phyloP scores from a whole-genome alignment of 2,329 filamentous ascomycete genomes.

The Rosellinia necatrix region DNA sequence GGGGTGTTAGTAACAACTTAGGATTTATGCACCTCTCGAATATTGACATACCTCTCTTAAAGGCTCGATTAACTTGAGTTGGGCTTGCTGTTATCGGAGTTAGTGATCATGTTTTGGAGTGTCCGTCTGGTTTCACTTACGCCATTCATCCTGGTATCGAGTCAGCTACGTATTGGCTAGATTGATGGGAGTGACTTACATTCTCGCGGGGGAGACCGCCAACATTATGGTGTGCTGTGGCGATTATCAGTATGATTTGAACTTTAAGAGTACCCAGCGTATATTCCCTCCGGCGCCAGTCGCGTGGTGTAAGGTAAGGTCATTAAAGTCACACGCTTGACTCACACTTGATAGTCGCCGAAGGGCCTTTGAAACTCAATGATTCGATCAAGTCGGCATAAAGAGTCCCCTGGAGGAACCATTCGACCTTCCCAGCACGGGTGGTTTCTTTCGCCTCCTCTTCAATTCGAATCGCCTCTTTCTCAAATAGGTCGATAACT shows the following conservation, averaged over 20 bases:
- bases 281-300: not conserved
- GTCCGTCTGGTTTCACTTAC: conserved; percentile 25
- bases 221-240: conserved; percentile 49
- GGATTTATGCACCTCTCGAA: conserved; percentile 55
- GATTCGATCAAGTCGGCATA: conserved; percentile 56
- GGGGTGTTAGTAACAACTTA: not conserved
- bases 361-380: conserved; percentile 53
- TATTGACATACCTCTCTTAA: conserved; percentile 61
- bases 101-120: conserved; percentile 20
- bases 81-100: conserved; percentile 25
- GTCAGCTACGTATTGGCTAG: conserved; percentile 5
- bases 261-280: not conserved
- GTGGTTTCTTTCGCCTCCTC: conserved; percentile 68
- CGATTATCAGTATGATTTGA: conserved; percentile 15
- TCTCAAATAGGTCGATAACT: conserved; percentile 83
- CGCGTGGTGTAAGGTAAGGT: not conserved
- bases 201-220: conserved; percentile 48
- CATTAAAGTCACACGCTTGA: not conserved
- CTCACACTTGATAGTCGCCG: conserved; percentile 53
- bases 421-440: conserved; percentile 77
- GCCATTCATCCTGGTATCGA: conserved; percentile 38
- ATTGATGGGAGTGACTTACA: conserved; percentile 24
- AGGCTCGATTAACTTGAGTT: conserved; percentile 75
- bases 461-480: conserved; percentile 73
- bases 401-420: conserved; percentile 88